phyloP scores from a whole-genome alignment of 306 rosid species.

The Dryas alaskensis region DNA sequence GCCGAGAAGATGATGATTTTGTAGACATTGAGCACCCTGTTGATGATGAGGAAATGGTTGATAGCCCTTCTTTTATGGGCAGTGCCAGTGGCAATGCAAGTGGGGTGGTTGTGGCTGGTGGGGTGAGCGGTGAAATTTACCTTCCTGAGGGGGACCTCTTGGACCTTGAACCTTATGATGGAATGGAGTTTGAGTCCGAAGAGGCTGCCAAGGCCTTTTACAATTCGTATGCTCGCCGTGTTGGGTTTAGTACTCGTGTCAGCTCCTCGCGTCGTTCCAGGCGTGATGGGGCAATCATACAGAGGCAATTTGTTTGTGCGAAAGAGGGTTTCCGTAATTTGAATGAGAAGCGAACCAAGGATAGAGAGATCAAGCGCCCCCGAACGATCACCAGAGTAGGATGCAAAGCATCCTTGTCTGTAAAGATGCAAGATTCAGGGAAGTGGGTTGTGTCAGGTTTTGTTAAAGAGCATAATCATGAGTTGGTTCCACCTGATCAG shows the following conservation, averaged over 20 bases:
- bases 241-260: slow-evolving; percentile 96
- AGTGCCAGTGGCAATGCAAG: slow-evolving; percentile 34
- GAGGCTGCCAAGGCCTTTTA: slow-evolving; percentile 99
- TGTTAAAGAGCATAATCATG: slow-evolving; percentile 90
- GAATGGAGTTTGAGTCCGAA: slow-evolving; percentile 98
- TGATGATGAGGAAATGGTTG: slow-evolving; percentile 76
- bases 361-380: slow-evolving; percentile 95
- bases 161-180: slow-evolving; percentile 92
- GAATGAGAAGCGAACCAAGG: slow-evolving; percentile 99
- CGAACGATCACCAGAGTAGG: slow-evolving; percentile 88
- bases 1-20: slow-evolving; percentile 60
- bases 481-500: slow-evolving; percentile 92
- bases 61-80: slow-evolving; percentile 42
- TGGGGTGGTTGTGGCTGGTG: slow-evolving; percentile 21
- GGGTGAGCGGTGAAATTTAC: slow-evolving; percentile 54
- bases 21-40: slow-evolving; percentile 60
- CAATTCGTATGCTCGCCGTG: slow-evolving; percentile 95
- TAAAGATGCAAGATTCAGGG: slow-evolving; percentile 96
- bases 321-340: slow-evolving; percentile 93
- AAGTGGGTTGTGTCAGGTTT: slow-evolving; percentile 97
- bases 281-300: slow-evolving; percentile 96
- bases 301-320: slow-evolving; percentile 96
- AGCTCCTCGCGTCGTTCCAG: slow-evolving; percentile 96
- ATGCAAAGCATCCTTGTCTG: slow-evolving; percentile 95
- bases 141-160: slow-evolving; percentile 83